Base-by-base conservation (phyloP, 192 early-diverging fungal genomes). In the Linnemannia elongata region DNA sequence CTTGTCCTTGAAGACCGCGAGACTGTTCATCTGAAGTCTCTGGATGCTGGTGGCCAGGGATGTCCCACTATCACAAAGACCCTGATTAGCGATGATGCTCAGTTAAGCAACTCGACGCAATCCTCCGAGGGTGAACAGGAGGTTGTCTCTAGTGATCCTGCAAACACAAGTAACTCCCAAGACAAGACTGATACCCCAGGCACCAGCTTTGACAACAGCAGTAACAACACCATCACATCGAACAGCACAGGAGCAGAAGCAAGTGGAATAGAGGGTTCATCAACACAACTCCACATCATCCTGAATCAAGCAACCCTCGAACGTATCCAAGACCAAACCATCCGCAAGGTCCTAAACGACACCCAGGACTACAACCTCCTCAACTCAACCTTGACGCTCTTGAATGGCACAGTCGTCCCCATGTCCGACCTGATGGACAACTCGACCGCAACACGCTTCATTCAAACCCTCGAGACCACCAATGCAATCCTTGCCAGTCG, bases 1-100 rank as follows among this genome's bases (percentile, higher is more conserved):
- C 45, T 78, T 20, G 55, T 54, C 33, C 72, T 83, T 7, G 44
- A 83, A 33, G 82, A 77, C 57, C 55, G 45, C 1, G 24, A 74
- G 47, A 69, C 55, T 7, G 39, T 83, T 10, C 75, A 83, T 60
- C 24, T 83, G 18, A 52, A 52, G 49, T 2, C 49, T 6, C 18
- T 52, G 49, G 49, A 20, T 17, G 49, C 17, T 20, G 49, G 49
- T 17, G 5, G 15, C 22, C 49, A 22, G 18, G 20, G 49, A 52
- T 52, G 49, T 22, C 49, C 49, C 17, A 15, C 47, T 52, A 5
- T 52, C 49, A 52, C 49, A 22, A 52, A 52, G 49, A 52, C 49
- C 4, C 3, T 52, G 18, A 52, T 22, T 18, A 5, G 20, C 20
- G 20, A 5, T 17, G 17, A 52, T 20, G 6, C 18, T 52, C 49